These are phyloP conservation scores for Colletotrichum orchidophilum DNA, from an alignment of 2,329 filamentous ascomycete species.

Conservation along the genomic window DNA sequence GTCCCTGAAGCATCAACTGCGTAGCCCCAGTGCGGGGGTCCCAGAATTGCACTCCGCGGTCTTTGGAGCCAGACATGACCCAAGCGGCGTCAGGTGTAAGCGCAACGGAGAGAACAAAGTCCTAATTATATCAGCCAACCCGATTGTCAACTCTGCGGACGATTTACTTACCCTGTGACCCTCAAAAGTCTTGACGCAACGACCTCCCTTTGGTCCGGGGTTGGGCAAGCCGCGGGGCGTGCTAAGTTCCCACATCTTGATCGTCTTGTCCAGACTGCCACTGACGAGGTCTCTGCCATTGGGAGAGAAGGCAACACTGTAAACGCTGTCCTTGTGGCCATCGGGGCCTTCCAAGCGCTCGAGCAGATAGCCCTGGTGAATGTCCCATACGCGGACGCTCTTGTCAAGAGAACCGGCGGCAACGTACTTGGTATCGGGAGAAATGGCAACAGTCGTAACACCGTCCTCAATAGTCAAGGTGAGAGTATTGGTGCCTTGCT, in stretches of 20 bases:
- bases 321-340: slow-evolving; percentile 96
- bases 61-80: slow-evolving; percentile 98
- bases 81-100: slow-evolving; percentile 93
- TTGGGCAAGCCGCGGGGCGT: slow-evolving; percentile 74
- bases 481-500: slow-evolving; percentile 81
- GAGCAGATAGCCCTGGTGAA: slow-evolving; percentile 83
- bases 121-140: slow-evolving; percentile 60
- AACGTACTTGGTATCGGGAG: slow-evolving; percentile 91
- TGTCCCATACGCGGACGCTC: slow-evolving; percentile 98
- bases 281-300: slow-evolving; percentile 93
- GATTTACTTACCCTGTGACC: slow-evolving; percentile 80
- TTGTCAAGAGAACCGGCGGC: slow-evolving; percentile 96
- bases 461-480: slow-evolving; percentile 95
- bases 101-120: slow-evolving; percentile 96
- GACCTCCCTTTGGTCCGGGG: slow-evolving; percentile 80
- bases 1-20: slow-evolving; percentile 97
- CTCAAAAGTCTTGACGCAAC: slow-evolving; percentile 96
- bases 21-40: slow-evolving; percentile 92
- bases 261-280: slow-evolving; percentile 95
- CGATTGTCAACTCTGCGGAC: not conserved
- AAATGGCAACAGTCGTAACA: slow-evolving; percentile 97
- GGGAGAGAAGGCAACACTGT: slow-evolving; percentile 95
- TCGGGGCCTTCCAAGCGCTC: slow-evolving; percentile 93
- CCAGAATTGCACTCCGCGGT: slow-evolving; percentile 98
- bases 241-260: slow-evolving; percentile 98